A percentile compares a stretch with the other conserved stretches of the same genome.
These are phyloP conservation scores for Penicillium fimorum DNA, from an alignment of 495 filamentous ascomycete genomes.

Conservation along the genomic window DNA sequence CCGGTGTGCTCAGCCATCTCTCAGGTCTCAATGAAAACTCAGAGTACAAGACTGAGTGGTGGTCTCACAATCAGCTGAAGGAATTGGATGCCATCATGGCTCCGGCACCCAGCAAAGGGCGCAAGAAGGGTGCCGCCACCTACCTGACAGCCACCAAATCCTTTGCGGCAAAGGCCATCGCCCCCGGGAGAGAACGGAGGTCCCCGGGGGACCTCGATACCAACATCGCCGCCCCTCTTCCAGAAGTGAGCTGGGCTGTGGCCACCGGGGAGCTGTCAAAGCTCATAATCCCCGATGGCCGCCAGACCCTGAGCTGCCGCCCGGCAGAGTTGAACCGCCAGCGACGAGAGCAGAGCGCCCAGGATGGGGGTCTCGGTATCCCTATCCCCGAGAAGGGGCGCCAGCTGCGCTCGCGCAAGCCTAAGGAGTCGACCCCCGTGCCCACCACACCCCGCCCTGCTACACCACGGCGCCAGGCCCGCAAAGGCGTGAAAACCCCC, in stretches of 20 bases:
- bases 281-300: conserved; percentile 70
- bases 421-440: background rate
- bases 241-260: conserved; percentile 79
- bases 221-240: conserved; percentile 56
- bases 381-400: background rate
- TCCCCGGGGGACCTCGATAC: conserved; percentile 38
- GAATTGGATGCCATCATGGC: conserved; percentile 56
- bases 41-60: conserved; percentile 56
- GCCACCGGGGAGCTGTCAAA: conserved; percentile 79
- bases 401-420: conserved; percentile 7
- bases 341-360: conserved; percentile 1
- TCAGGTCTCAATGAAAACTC: conserved; percentile 62
- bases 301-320: conserved; percentile 70
- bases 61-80: conserved; percentile 65
- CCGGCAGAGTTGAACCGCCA: conserved; percentile 59
- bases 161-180: conserved; percentile 70
- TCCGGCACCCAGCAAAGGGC: conserved; percentile 51
- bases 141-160: conserved; percentile 76
- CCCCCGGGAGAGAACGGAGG: conserved; percentile 53
- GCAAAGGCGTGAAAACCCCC: background rate
- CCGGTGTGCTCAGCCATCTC: conserved; percentile 84
- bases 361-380: background rate
- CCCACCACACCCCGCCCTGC: conserved; percentile 1
- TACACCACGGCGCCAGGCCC: background rate
- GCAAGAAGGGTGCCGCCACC: conserved; percentile 55